Evolutionary conservation across 306 rosid species (phyloP).

Genomic region (Senna siamea): DNA sequence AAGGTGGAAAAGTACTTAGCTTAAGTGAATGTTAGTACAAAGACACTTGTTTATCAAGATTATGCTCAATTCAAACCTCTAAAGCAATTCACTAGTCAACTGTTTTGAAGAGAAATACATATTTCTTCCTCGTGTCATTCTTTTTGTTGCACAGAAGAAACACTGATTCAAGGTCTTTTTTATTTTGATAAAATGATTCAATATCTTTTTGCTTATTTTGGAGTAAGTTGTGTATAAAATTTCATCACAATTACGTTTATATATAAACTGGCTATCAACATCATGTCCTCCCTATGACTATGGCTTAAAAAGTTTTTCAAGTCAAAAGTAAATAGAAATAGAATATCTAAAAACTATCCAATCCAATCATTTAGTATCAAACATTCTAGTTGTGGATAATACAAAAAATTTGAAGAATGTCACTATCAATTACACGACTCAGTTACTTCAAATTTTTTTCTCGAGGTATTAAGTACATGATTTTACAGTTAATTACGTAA

Average conservation of each 20-base stretch:
- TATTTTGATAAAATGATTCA: neutral
- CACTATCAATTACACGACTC: neutral
- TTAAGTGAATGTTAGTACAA: constrained; percentile 43
- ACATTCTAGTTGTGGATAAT: neutral
- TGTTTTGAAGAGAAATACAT: constrained; percentile 32
- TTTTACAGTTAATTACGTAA: too few species aligned
- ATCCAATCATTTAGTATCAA: neutral
- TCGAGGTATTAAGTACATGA: too few species aligned
- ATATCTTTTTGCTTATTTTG: constrained; percentile 14
- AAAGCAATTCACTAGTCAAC: constrained; percentile 33
- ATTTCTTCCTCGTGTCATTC: constrained; percentile 11
- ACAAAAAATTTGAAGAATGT: neutral
- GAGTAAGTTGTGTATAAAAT: constrained; percentile 2
- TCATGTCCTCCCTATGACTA: neutral
- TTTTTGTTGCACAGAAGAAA: constrained; percentile 2
- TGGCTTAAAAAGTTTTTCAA: neutral
- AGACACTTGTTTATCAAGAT: constrained; percentile 38
- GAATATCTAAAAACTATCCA: constrained; percentile 4
- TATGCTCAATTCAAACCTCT: constrained; percentile 27
- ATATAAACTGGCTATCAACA: neutral
- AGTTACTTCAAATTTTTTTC: neutral
- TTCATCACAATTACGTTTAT: neutral
- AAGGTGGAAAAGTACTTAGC: constrained; percentile 89
- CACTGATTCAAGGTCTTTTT: neutral
- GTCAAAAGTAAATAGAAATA: neutral